These are phyloP conservation scores for Ganoderma lingzhi DNA, from an alignment of 1,284 basidiomycete genomes.

Conservation along the genomic window DNA sequence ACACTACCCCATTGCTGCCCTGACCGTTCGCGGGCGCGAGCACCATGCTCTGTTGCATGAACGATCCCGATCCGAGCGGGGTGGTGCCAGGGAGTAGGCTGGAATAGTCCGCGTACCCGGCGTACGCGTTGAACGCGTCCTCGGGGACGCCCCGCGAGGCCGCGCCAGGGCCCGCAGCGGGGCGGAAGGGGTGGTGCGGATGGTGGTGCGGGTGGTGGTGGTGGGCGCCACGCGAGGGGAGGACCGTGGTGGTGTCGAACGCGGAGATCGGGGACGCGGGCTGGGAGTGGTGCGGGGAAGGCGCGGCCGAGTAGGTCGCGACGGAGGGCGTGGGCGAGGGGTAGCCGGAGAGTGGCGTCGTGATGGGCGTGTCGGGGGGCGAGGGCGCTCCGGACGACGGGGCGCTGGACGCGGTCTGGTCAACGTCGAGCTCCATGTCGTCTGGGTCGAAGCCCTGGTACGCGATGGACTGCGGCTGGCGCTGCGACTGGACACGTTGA, in stretches of 20 bases:
- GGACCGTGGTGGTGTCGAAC: constrained; percentile 56
- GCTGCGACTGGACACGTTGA: constrained; percentile 36
- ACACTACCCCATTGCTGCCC: constrained; percentile 42
- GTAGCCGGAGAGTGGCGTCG: constrained; percentile 56
- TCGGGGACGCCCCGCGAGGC: constrained; percentile 28
- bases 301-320: constrained; percentile 37
- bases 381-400: constrained; percentile 48
- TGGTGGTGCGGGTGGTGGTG: constrained; percentile 35
- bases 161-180: constrained; percentile 24
- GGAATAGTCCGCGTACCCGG: constrained; percentile 71
- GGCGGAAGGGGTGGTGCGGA: constrained; percentile 29
- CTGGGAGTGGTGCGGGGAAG: constrained; percentile 49
- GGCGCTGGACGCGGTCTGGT: constrained; percentile 46
- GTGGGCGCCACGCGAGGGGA: constrained; percentile 46
- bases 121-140: constrained; percentile 50
- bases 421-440: constrained; percentile 82
- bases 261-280: constrained; percentile 50
- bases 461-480: constrained; percentile 19
- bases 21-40: constrained; percentile 43
- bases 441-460: constrained; percentile 66
- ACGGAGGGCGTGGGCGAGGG: constrained; percentile 45
- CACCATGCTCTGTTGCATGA: constrained; percentile 39
- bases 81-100: constrained; percentile 66
- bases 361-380: constrained; percentile 48
- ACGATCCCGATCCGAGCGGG: constrained; percentile 41